Evolutionary conservation across 2,329 filamentous ascomycete species (phyloP).

Genomic region (Anthostomella pinea): DNA sequence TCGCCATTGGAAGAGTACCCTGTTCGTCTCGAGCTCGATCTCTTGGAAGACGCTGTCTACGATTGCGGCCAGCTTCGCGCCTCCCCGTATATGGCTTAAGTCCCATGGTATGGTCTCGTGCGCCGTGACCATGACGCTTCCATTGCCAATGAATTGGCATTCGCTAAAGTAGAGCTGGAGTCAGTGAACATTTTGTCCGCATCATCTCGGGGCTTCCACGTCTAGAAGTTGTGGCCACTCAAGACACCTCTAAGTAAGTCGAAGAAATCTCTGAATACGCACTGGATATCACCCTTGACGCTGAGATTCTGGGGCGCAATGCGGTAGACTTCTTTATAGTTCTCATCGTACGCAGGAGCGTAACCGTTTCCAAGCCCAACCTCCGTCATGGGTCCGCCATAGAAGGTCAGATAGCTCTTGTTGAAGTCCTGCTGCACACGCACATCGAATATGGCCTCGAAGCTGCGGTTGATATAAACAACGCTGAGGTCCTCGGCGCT

Average conservation of each 20-base stretch:
- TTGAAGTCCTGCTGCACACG: constrained; percentile 18
- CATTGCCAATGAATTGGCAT: constrained; percentile 13
- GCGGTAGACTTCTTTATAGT: constrained; percentile 16
- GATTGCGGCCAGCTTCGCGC: background rate
- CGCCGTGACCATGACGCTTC: constrained; percentile 10
- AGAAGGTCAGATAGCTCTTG: constrained; percentile 22
- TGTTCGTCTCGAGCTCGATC: constrained; percentile 10
- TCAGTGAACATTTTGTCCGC: too few relatives aligned
- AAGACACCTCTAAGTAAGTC: too few relatives aligned
- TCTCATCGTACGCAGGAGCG: constrained; percentile 16
- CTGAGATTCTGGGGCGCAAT: constrained; percentile 13
- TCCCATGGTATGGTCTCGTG: constrained; percentile 6
- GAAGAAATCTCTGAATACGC: too few relatives aligned
- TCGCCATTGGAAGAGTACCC: constrained; percentile 11
- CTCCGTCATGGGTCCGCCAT: constrained; percentile 14
- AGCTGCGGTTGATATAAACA: constrained; percentile 19
- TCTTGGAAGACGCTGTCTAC: constrained; percentile 13
- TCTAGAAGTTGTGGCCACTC: too few relatives aligned
- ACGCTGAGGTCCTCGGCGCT: constrained; percentile 17
- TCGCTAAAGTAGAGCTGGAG: too few relatives aligned
- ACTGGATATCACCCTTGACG: constrained; percentile 11
- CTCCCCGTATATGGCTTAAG: constrained; percentile 1
- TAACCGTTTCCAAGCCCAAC: constrained; percentile 17
- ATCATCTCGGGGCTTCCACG: too few relatives aligned
- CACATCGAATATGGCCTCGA: constrained; percentile 19